Evolutionary conservation across 192 early-diverging fungal genomes (phyloP), one percentile per base, ranked within the genome.

Genomic region (Linnemannia hyalina): DNA sequence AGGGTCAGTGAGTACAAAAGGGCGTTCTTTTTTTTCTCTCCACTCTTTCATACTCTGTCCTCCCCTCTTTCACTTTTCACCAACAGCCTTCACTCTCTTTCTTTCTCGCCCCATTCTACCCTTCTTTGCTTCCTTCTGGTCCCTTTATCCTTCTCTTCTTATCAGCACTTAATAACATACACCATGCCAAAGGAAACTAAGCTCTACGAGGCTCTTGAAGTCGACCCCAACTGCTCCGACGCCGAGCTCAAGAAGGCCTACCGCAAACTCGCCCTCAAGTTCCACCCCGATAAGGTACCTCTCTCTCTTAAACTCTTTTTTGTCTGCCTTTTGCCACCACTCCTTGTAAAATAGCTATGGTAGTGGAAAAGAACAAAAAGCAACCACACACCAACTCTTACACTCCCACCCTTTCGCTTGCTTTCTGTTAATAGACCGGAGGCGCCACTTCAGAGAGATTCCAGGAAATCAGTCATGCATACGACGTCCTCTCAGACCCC

Each of bases 381-480:
- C 0, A 70, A 29, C 41, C 1, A 6, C 18, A 70, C 22, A 70
- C 9, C 6, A 5, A 23, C 35, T 1, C 36, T 41, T 38, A 23
- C 35, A 23, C 40, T 7, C 38, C 8, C n/a, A 23, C 20, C 35
- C 20, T 70, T 38, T n/a, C 32, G 38, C 36, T 22, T 18, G 0
- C n/a, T 23, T 26, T 11, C 55, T 23, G 11, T 15, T 6, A 65
- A 65, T 80, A 80, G 90, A 90, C 89, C 22, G 92, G 92, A 35
- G 78, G 78, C 13, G 54, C 46, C 20, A 92, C 96, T 36, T 95
- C 92, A 74, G 97, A 97, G 22, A 92, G 93, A 83, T 99, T 99
- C 91, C 98, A 99, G 89, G 98, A 99, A 72, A 97, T 99, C 72
- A 97, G 96, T 44, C 97, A 98, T 88, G 98, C 98, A 6, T 99